Evolutionary conservation across 352 stramenopile species (phyloP).

Genomic region (Phytophthora litchii): DNA sequence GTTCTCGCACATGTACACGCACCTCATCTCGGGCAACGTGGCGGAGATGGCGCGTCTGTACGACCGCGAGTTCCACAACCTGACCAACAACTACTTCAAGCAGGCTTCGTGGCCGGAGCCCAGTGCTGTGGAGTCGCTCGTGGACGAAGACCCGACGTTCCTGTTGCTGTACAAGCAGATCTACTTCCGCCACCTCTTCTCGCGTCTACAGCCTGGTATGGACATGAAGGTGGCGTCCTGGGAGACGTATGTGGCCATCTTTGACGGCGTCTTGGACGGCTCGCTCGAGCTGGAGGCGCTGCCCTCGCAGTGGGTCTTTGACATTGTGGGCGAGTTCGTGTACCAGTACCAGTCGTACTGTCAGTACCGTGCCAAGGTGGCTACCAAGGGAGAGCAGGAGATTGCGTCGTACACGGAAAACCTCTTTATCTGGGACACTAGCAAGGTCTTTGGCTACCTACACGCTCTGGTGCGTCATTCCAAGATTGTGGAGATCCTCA

Average conservation of each 20-base stretch:
- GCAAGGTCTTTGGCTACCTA: slow-evolving; percentile 96
- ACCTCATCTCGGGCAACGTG: slow-evolving; percentile 84
- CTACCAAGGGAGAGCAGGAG: slow-evolving; percentile 65
- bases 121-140: slow-evolving; percentile 81
- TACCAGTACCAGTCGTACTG: slow-evolving; percentile 99
- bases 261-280: slow-evolving; percentile 92
- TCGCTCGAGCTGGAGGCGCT: slow-evolving; percentile 86
- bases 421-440: slow-evolving; percentile 94
- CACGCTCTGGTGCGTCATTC: slow-evolving; percentile 92
- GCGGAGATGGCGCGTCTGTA: slow-evolving; percentile 86
- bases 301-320: slow-evolving; percentile 97
- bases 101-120: slow-evolving; percentile 94
- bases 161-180: slow-evolving; percentile 97
- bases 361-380: slow-evolving; percentile 93
- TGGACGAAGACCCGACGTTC: slow-evolving; percentile 92
- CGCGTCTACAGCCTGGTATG: slow-evolving; percentile 83
- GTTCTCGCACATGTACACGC: slow-evolving; percentile 89
- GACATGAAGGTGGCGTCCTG: slow-evolving; percentile 93
- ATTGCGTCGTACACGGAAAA: slow-evolving; percentile 69
- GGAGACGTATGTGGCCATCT: slow-evolving; percentile 95
- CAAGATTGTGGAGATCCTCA: slow-evolving; percentile 92
- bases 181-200: slow-evolving; percentile 97
- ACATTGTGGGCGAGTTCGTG: slow-evolving; percentile 99
- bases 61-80: slow-evolving; percentile 87
- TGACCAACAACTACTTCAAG: slow-evolving; percentile 95